Evolutionary conservation across 2,329 filamentous ascomycete genomes (phyloP).

Genomic region (Rasamsonia emersonii): DNA sequence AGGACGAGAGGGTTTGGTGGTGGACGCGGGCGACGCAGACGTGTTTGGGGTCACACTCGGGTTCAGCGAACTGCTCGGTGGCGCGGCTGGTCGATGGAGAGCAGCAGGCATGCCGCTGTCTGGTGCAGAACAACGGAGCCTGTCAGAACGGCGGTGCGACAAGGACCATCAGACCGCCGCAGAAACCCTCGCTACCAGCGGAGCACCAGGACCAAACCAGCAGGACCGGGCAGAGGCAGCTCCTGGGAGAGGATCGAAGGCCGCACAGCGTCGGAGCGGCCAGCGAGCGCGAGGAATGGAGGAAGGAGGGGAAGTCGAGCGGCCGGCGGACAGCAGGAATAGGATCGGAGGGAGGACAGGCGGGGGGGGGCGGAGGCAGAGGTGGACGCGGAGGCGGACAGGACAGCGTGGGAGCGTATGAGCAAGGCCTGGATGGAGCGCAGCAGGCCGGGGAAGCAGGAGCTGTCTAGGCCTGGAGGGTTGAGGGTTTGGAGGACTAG

Average conservation of each 20-base stretch:
- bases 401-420: too few species aligned
- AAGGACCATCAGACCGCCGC: conserved; percentile 5
- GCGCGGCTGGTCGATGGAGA: conserved; percentile 4
- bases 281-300: conserved; percentile 9
- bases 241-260: neutral
- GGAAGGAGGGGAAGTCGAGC: conserved; percentile 7
- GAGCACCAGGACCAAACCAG: neutral
- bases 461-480: conserved; percentile 1
- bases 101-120: conserved; percentile 10
- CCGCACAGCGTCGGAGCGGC: neutral
- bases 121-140: conserved; percentile 3
- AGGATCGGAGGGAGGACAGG: conserved; percentile 8
- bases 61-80: neutral
- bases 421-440: too few species aligned
- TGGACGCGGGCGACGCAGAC: neutral
- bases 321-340: conserved; percentile 1
- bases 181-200: conserved; percentile 2
- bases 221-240: neutral
- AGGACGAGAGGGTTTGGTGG: neutral
- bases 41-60: neutral
- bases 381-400: too few species aligned
- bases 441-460: conserved; percentile 4
- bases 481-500: conserved; percentile 6
- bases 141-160: conserved; percentile 4
- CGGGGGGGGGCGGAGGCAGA: conserved; percentile 7